phyloP scores from a whole-genome alignment of 306 rosid species.

The Sicyos baderoa region DNA sequence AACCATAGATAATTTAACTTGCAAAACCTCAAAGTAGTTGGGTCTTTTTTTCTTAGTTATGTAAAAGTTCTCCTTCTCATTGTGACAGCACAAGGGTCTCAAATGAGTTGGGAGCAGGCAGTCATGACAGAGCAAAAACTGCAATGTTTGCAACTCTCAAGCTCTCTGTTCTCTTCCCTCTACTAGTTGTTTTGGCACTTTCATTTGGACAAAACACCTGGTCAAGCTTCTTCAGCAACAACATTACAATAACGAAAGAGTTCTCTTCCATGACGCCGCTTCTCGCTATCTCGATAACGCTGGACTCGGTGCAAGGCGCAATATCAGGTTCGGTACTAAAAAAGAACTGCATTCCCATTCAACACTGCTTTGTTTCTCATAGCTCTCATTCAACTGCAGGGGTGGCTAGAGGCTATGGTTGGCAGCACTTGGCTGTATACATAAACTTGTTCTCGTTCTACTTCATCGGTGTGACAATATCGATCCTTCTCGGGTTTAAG shows the following conservation, averaged over 20 bases:
- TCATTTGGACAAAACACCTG: constrained; percentile 44
- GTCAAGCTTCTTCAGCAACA: constrained; percentile 50
- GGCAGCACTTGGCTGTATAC: constrained; percentile 58
- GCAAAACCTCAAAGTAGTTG: too few species aligned
- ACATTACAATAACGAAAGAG: constrained; percentile 26
- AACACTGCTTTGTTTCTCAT: neutral
- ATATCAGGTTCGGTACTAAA: constrained; percentile 46
- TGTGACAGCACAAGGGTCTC: constrained; percentile 60
- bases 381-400: constrained; percentile 32
- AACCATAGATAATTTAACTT: too few species aligned
- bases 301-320: constrained; percentile 65
- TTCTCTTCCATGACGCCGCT: constrained; percentile 67
- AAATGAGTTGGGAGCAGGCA: constrained; percentile 23
- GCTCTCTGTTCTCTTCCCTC: constrained; percentile 52
- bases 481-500: constrained; percentile 53
- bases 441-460: constrained; percentile 59
- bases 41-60: neutral
- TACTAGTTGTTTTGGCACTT: constrained; percentile 39
- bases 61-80: constrained; percentile 1
- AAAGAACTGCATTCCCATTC: neutral
- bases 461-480: constrained; percentile 53
- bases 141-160: constrained; percentile 63
- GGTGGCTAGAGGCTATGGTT: constrained; percentile 75
- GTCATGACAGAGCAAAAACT: constrained; percentile 38
- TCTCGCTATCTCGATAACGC: constrained; percentile 45